phyloP scores from a whole-genome alignment of 2,329 filamentous ascomycete species.

The Aspergillus sp. region DNA sequence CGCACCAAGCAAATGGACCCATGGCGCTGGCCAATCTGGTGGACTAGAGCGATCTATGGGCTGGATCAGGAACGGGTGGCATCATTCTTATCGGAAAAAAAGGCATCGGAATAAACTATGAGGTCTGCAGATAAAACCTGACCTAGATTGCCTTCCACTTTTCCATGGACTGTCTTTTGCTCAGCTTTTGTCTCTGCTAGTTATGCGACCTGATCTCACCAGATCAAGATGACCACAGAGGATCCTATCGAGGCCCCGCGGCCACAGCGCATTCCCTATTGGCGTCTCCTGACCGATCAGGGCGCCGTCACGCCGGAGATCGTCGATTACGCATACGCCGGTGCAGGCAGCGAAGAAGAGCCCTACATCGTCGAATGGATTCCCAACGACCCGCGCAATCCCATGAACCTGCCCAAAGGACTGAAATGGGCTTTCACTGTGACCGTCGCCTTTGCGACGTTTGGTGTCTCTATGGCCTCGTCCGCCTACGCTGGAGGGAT shows the following conservation, averaged over 20 bases:
- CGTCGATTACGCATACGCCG: constrained; percentile 56
- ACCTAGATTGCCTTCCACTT: no score
- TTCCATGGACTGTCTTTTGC: no score
- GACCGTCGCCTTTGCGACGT: constrained; percentile 63
- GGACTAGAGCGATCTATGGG: neutral
- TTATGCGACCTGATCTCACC: neutral
- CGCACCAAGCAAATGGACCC: neutral
- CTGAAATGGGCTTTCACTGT: constrained; percentile 68
- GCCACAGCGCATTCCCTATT: constrained; percentile 38
- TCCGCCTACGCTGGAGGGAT: constrained; percentile 50
- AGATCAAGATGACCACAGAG: neutral
- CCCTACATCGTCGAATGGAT: constrained; percentile 70
- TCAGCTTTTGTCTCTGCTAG: neutral
- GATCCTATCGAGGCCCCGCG: neutral
- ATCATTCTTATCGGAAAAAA: neutral
- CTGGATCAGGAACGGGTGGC: neutral
- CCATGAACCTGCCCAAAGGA: constrained; percentile 55
- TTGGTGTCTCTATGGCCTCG: constrained; percentile 68
- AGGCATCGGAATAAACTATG: neutral
- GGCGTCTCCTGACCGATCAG: constrained; percentile 57
- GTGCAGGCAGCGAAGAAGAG: constrained; percentile 63
- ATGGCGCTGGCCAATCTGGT: neutral
- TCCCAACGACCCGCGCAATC: constrained; percentile 65
- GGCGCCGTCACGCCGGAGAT: constrained; percentile 58
- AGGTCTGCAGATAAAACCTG: no score